Conservation (phyloP, 169 alveolate genomes). For the Plasmodium falciparum region DNA sequence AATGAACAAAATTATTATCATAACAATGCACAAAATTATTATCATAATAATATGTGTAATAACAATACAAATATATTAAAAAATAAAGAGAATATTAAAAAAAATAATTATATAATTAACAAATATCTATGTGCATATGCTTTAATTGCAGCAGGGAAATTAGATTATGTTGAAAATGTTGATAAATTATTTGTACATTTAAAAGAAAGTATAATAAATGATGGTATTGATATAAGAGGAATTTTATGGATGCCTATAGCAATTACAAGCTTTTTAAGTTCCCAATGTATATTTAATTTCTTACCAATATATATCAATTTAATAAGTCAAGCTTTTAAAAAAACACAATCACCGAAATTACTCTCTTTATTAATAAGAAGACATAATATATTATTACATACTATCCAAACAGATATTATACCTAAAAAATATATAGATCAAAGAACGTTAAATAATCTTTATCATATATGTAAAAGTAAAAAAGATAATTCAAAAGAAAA, state of each 20-base stretch:
- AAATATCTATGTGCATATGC: conserved; percentile 75
- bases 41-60: neutral
- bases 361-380: conserved; percentile 63
- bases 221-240: conserved; percentile 74
- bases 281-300: conserved; percentile 52
- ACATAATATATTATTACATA: conserved; percentile 66
- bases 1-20: neutral
- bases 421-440: conserved; percentile 58
- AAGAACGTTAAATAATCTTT: conserved; percentile 40
- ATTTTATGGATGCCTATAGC: conserved; percentile 77
- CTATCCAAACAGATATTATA: conserved; percentile 66
- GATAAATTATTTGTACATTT: conserved; percentile 48
- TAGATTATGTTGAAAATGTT: conserved; percentile 48
- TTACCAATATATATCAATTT: conserved; percentile 58
- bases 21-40: neutral
- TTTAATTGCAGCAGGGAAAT: conserved; percentile 72
- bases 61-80: neutral
- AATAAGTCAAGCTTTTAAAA: conserved; percentile 68
- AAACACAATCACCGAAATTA: conserved; percentile 70
- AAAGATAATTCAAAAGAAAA: conserved; percentile 76
- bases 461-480: conserved; percentile 63
- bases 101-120: conserved; percentile 28
- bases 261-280: conserved; percentile 56
- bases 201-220: conserved; percentile 44
- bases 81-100: neutral